Percentiles rank a stretch among this genome's conserved stretches.
These are phyloP conservation scores for Rubroboletus pulcherrimus DNA, from an alignment of 768 basidiomycete genomes.

Conservation along the genomic window DNA sequence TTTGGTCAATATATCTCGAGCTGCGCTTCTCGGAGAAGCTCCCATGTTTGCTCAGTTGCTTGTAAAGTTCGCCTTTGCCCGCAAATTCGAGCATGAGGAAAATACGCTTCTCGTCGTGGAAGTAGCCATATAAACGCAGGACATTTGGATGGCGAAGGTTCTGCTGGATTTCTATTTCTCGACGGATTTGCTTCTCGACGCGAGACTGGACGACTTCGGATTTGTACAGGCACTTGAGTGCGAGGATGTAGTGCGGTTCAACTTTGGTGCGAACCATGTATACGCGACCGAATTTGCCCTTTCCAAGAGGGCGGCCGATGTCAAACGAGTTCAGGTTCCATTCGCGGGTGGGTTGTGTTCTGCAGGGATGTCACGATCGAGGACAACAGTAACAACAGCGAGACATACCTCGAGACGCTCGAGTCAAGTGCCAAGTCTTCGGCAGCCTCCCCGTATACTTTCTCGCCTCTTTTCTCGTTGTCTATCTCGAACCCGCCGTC, in stretches of 20 bases:
- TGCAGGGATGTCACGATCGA: slow-evolving; percentile 24
- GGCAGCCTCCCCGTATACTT: slow-evolving; percentile 73
- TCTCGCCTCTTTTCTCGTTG: slow-evolving; percentile 73
- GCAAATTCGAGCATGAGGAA: slow-evolving; percentile 99
- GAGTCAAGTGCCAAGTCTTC: slow-evolving; percentile 83
- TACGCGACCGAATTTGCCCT: slow-evolving; percentile 97
- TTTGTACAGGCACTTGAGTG: slow-evolving; percentile 96
- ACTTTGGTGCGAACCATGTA: slow-evolving; percentile 96
- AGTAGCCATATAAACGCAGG: slow-evolving; percentile 92
- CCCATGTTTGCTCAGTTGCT: slow-evolving; percentile 83
- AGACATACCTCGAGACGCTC: slow-evolving; percentile 58
- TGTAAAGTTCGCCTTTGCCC: slow-evolving; percentile 95
- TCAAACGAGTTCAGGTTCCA: slow-evolving; percentile 87
- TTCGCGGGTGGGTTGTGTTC: slow-evolving; percentile 71
- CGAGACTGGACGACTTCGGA: slow-evolving; percentile 87
- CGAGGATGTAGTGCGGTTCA: slow-evolving; percentile 88
- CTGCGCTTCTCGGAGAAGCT: slow-evolving; percentile 86
- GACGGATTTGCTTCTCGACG: slow-evolving; percentile 94
- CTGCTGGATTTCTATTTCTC: slow-evolving; percentile 98
- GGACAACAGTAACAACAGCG: background rate
- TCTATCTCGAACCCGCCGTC: slow-evolving; percentile 97
- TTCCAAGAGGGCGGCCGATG: slow-evolving; percentile 94
- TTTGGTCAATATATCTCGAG: slow-evolving; percentile 91
- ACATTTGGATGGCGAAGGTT: slow-evolving; percentile 95
- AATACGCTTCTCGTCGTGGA: slow-evolving; percentile 96